A percentile compares a stretch with the other conserved stretches of the same genome.
These are phyloP conservation scores for Coelastrella sp. DNA, from an alignment of 139 green algal genomes.

Conservation along the genomic window DNA sequence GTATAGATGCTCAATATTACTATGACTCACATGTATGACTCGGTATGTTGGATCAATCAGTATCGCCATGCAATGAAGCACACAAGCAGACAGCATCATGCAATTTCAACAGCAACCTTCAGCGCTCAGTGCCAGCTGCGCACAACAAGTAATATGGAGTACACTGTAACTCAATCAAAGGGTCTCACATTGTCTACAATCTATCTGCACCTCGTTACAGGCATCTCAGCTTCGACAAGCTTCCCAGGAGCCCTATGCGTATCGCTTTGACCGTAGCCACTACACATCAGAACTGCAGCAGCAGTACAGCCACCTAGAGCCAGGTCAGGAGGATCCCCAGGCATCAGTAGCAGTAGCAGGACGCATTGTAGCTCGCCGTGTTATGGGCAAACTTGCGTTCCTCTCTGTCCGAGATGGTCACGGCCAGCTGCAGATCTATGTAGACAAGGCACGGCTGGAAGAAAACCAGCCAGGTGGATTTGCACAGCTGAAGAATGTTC, in stretches of 20 bases:
- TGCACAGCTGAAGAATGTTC: slow-evolving; percentile 76
- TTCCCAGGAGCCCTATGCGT: slow-evolving; percentile 92
- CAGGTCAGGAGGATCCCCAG: slow-evolving; percentile 66
- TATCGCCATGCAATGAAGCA: no score
- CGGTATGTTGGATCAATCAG: no score
- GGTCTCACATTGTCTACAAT: no score
- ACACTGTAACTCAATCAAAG: no score
- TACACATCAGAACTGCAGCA: slow-evolving; percentile 83
- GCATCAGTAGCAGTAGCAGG: slow-evolving; percentile 84
- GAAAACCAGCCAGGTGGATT: slow-evolving; percentile 71
- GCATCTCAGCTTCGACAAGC: slow-evolving; percentile 70
- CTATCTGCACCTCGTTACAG: no score
- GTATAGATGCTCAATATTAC: no score
- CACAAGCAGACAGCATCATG: no score
- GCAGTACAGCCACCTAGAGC: slow-evolving; percentile 66
- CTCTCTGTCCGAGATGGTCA: slow-evolving; percentile 86
- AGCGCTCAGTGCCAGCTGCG: no score
- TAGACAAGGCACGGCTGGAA: slow-evolving; percentile 84
- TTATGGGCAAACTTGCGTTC: slow-evolving; percentile 99
- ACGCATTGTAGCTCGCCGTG: slow-evolving; percentile 86
- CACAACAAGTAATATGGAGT: no score
- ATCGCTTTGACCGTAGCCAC: slow-evolving; percentile 91
- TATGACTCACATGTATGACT: no score
- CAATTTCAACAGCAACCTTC: no score
- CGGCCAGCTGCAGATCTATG: slow-evolving; percentile 92